A percentile compares a stretch with the other conserved stretches of the same genome.
These are phyloP conservation scores for Diaporthe ilicicola DNA, from an alignment of 2,329 filamentous ascomycete genomes.

Conservation along the genomic window DNA sequence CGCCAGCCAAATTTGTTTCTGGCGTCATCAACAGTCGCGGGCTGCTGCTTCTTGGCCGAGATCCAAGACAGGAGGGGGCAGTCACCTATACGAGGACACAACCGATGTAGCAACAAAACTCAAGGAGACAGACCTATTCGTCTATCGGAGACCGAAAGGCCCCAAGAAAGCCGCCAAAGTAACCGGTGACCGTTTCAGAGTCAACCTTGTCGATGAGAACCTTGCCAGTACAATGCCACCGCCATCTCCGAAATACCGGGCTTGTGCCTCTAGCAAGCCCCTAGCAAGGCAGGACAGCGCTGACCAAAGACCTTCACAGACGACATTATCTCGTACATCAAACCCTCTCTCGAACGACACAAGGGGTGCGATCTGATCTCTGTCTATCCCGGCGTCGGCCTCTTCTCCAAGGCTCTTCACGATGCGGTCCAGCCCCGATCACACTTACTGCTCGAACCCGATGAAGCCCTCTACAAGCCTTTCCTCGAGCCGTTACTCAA, in stretches of 20 bases:
- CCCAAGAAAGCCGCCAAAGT: background rate
- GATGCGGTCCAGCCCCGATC: conserved; percentile 78
- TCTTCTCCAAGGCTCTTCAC: conserved; percentile 83
- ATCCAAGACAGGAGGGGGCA: accelerated
- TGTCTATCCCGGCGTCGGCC: conserved; percentile 79
- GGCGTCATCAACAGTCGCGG: background rate
- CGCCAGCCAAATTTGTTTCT: background rate
- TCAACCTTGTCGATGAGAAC: conserved; percentile 61
- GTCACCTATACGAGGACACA: background rate
- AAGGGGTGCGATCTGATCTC: conserved; percentile 86
- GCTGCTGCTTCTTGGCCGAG: too few species aligned
- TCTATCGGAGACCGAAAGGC: background rate
- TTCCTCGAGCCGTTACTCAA: conserved; percentile 68
- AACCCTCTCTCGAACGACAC: conserved; percentile 72
- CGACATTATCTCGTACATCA: conserved; percentile 75
- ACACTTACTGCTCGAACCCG: conserved; percentile 84
- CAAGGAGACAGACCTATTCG: background rate
- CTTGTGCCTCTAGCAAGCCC: background rate
- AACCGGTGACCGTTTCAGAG: conserved; percentile 48
- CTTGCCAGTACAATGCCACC: conserved; percentile 30
- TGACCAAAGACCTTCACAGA: conserved; percentile 53
- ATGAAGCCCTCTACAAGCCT: conserved; percentile 63
- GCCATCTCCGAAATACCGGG: background rate
- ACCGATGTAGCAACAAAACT: conserved; percentile 17
- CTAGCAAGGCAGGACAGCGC: background rate